Conservation (phyloP, 352 stramenopile genomes). For the Peronospora farinosa region DNA sequence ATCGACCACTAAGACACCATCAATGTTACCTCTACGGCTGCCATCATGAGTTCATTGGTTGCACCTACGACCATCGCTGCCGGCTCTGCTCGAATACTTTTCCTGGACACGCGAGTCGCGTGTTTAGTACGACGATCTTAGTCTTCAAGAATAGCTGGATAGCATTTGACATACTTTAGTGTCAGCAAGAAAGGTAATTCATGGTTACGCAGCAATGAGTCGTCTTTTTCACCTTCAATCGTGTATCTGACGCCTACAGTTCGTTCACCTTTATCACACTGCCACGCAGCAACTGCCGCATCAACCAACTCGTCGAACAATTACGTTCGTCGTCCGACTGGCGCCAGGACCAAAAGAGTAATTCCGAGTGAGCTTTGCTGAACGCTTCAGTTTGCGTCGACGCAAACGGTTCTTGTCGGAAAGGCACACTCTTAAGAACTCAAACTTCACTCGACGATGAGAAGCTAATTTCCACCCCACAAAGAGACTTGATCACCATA, state of each 20-base stretch:
- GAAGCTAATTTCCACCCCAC: slow-evolving; percentile 67
- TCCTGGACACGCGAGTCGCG: no score
- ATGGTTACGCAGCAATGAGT: no score
- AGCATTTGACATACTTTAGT: background rate
- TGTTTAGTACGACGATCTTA: no score
- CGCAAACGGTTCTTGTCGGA: slow-evolving; percentile 37
- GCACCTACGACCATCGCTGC: no score
- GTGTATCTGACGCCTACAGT: slow-evolving; percentile 3
- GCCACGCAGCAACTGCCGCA: slow-evolving; percentile 72
- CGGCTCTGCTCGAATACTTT: no score
- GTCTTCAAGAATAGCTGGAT: no score
- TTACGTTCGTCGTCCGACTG: slow-evolving; percentile 62
- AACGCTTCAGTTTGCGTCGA: slow-evolving; percentile 54
- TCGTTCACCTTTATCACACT: slow-evolving; percentile 40
- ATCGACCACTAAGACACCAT: no score
- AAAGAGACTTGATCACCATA: slow-evolving; percentile 48
- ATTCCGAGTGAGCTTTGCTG: slow-evolving; percentile 56
- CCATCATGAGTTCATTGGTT: no score
- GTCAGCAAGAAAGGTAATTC: background rate
- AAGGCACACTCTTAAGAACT: slow-evolving; percentile 54
- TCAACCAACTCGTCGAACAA: slow-evolving; percentile 54
- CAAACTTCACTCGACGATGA: slow-evolving; percentile 82
- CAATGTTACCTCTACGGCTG: no score
- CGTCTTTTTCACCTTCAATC: no score
- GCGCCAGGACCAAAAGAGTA: slow-evolving; percentile 83